A percentile compares a stretch with the other conserved stretches of the same genome.
These are phyloP conservation scores for Penicillium malachiteum DNA, from an alignment of 495 filamentous ascomycete species.

Conservation along the genomic window DNA sequence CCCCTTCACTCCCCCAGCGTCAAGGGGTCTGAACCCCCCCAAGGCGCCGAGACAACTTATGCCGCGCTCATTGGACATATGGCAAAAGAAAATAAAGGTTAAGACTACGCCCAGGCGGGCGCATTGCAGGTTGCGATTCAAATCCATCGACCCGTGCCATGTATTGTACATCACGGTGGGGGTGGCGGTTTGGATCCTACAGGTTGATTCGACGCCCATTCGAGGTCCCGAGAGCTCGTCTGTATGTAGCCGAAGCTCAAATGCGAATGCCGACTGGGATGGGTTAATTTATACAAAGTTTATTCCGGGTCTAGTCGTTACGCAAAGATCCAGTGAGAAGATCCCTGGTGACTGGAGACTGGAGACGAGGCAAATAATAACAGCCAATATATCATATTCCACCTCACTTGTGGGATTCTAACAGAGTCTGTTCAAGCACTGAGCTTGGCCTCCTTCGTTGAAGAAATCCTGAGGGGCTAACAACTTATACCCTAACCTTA, in stretches of 20 bases:
- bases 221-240: background rate
- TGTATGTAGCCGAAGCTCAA: background rate
- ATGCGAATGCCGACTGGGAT: background rate
- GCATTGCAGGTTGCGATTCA: background rate
- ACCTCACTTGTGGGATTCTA: too few species aligned
- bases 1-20: background rate
- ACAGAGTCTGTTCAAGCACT: too few species aligned
- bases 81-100: background rate
- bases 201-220: conserved; percentile 4
- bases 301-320: background rate
- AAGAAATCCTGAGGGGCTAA: background rate
- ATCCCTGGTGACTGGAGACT: background rate
- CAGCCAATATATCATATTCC: background rate
- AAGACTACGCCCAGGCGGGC: conserved; percentile 4
- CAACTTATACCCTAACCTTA: too few species aligned
- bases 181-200: conserved; percentile 3
- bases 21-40: too few species aligned
- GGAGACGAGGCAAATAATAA: background rate
- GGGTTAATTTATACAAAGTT: conserved; percentile 1
- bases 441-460: background rate
- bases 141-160: conserved; percentile 3
- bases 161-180: conserved; percentile 14
- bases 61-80: background rate
- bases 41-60: background rate
- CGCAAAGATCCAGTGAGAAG: background rate